A percentile compares a stretch with the other conserved stretches of the same genome.
Evolutionary conservation across 208 protist species (phyloP).

Genomic region (Leishmania major): DNA sequence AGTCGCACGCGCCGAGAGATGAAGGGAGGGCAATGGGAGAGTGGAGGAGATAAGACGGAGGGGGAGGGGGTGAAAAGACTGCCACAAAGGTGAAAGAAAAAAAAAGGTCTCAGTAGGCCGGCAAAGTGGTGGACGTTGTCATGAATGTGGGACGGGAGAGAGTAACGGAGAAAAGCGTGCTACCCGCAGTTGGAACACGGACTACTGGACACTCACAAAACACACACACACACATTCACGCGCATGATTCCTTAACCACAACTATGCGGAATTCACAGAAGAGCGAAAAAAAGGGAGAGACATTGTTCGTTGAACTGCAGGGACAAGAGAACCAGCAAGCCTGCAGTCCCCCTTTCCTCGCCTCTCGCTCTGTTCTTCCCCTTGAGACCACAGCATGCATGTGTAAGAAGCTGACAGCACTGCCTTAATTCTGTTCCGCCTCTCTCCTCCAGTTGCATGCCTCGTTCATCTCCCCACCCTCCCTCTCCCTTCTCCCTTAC

Average conservation of each 20-base stretch:
- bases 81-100: not conserved
- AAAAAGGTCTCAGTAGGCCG: not conserved
- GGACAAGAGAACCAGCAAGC: not conserved
- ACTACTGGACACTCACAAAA: not conserved
- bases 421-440: not conserved
- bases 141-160: not conserved
- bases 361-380: not conserved
- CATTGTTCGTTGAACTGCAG: not conserved
- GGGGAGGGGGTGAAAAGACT: not conserved
- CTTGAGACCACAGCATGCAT: not conserved
- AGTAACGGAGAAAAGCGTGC: not conserved
- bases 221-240: not conserved
- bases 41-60: not conserved
- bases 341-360: not conserved
- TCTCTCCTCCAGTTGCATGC: no score
- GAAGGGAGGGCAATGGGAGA: not conserved
- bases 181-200: not conserved
- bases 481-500: not conserved
- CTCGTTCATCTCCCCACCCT: no score
- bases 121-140: not conserved
- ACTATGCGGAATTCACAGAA: not conserved
- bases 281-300: not conserved
- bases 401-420: not conserved
- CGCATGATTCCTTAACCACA: not conserved
- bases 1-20: not conserved